A percentile compares a stretch with the other conserved stretches of the same genome.
Evolutionary conservation across 176 grass and related monocot species (phyloP).

Genomic region (Rhynchospora breviuscula): DNA sequence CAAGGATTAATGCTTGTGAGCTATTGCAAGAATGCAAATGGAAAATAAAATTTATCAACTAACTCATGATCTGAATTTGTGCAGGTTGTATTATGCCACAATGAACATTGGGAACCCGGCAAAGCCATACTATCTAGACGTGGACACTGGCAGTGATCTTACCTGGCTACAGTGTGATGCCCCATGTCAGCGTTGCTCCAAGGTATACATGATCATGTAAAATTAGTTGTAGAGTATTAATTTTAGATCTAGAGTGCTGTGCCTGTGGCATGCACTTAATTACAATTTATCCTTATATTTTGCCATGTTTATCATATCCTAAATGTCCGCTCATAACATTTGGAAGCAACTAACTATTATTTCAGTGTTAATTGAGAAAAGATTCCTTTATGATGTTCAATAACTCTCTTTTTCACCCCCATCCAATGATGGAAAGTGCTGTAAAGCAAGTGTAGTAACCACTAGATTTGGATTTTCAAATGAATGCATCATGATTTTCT

Average conservation of each 20-base stretch:
- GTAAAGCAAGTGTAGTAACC: background rate
- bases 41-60: background rate
- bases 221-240: background rate
- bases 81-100: conserved; percentile 53
- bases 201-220: conserved; percentile 25
- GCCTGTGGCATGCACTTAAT: background rate
- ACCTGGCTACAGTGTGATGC: conserved; percentile 93
- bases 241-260: background rate
- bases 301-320: background rate
- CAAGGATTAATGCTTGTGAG: background rate
- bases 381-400: background rate
- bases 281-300: background rate
- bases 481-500: background rate
- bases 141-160: conserved; percentile 93
- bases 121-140: conserved; percentile 75
- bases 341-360: background rate
- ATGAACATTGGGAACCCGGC: conserved; percentile 82
- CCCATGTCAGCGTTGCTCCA: conserved; percentile 81
- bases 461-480: background rate
- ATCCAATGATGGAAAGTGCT: background rate
- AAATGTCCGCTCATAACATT: background rate
- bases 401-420: background rate
- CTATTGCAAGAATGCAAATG: background rate
- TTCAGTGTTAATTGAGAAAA: background rate
- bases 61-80: background rate